Evolutionary conservation across 2,329 filamentous ascomycete genomes (phyloP), one percentile per base, ranked within the genome.

Genomic region (Leptographium radiaticola): DNA sequence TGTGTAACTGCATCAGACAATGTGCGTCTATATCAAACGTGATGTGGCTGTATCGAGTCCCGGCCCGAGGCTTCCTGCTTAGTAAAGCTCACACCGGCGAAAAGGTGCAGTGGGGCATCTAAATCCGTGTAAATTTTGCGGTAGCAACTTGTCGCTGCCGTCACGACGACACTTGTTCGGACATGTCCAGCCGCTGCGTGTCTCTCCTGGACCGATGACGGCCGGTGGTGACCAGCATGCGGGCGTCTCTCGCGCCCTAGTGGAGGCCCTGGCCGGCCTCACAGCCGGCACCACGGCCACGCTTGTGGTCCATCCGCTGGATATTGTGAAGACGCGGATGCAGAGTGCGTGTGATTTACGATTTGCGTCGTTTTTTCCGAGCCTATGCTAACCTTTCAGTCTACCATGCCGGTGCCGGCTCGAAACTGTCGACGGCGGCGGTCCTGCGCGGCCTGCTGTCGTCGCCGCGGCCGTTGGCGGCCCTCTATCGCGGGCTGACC

Each of bases 301-400:
- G 30, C 76, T 97, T 49, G 84, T 83, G 54, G 86, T 93, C 52
- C 91, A 97, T 66, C 93, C 93, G 36, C 81, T 98, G 56, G 93
- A 98, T 71, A 83, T 98, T 59, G 83, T 97, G 66, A 98, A 98
- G 76, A 97, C 91, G 57, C 86, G 93, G 59, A 82, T 98, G 66
- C 93, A 98, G 72, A 83, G 87, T 89, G 72, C 55, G 72, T 65
- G 42, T 25, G 10, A 2, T n/a, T n/a, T n/a, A n/a, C n/a, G n/a
- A n/a, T 47, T 42, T 13, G 31, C 5, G 12, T 11, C 1, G 20
- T 20, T n/a, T 20, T n/a, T 18, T 40, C 6, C n/a, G n/a, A n/a
- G n/a, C n/a, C n/a, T 13, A 13, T n/a, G 39, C 39, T 16, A 16
- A 16, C 39, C 39, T 8, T 5, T 5, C 39, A 18, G 39, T 18